A percentile compares a stretch with the other conserved stretches of the same genome.
phyloP scores from a whole-genome alignment of 2,329 filamentous ascomycete species.

The Neopestalotiopsis sp. region DNA sequence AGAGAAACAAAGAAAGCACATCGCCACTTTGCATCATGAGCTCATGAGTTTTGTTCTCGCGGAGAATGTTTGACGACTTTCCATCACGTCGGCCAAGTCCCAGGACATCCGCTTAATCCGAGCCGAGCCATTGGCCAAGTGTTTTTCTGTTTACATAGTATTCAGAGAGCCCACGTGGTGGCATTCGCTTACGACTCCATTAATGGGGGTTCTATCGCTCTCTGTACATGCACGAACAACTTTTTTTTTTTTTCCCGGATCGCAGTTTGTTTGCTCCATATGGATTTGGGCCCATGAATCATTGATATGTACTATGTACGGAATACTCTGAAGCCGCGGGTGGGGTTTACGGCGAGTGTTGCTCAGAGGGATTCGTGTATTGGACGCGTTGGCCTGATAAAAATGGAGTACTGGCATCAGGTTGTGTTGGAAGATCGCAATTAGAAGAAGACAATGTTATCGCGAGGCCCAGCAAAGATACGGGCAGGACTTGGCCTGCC shows the following conservation, averaged over 20 bases:
- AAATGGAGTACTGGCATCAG: not conserved
- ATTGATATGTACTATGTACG: not conserved
- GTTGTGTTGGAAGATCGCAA: not conserved
- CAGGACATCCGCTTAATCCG: no score
- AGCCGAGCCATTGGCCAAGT: no score
- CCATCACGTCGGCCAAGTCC: no score
- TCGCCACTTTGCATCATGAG: not conserved
- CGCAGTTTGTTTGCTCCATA: not conserved
- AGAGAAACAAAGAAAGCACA: not conserved
- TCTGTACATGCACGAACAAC: no score
- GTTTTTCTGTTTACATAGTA: no score
- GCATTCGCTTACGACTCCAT: no score
- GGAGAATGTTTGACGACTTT: no score
- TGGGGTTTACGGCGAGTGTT: not conserved
- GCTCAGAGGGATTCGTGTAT: not conserved
- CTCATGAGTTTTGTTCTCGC: not conserved
- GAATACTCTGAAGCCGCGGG: not conserved
- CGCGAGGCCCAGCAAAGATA: not conserved
- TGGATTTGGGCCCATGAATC: not conserved
- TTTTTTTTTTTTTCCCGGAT: no score
- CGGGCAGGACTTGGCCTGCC: not conserved
- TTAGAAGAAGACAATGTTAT: not conserved
- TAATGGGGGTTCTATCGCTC: no score
- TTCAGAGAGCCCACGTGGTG: no score
- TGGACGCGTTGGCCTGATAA: not conserved